Base-by-base conservation (phyloP, 1,139 yeast genomes). In the Kodamaea anthophila region DNA sequence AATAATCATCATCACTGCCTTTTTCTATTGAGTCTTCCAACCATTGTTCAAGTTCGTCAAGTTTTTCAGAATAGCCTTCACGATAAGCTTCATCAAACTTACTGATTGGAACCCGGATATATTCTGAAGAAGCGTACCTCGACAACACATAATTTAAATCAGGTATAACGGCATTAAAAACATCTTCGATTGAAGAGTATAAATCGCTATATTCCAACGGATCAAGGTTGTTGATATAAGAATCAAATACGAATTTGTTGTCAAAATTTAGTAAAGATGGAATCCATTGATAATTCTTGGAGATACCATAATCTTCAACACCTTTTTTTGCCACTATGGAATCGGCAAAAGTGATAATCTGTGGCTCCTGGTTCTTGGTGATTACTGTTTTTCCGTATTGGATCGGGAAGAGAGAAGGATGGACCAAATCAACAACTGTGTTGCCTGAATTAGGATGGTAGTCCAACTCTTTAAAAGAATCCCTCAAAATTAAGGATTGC, bases 181-280 rank as follows among this genome's bases (percentile, higher is more conserved):
- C 44, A 1, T 42, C 32, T 12, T 43, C 61, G 32, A 65, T 58
- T 2, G 47, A 34, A 2, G 26, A 23, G 35, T 65, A 64, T 14
- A 64, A 39, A 1, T 37, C 41, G 10, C 41, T 25, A 37, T 42
- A 40, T 23, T 44, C 35, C 2, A 33, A 34, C 15, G 69, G 69
- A 33, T 64, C 60, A 36, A 64, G 49, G 37, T 65, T 64, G 40
- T 64, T 64, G 39, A 64, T 63, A 36, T 62, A 64, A 2, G 68
- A 59, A 4, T 31, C 32, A 25, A 60, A 46, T 15, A 41, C 39
- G 28, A 37, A 53, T 9, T 27, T 18, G 33, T 36, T 24, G 22
- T 43, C 49, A 4, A 26, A 15, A 6, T 21, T 12, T 10, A 55
- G 32, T 16, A 48, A 26, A 6, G 58, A 41, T 1, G 65, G 65